A percentile compares a stretch with the other conserved stretches of the same genome.
Evolutionary conservation across 208 protist genomes (phyloP).

Genomic region (Leishmania mexicana): DNA sequence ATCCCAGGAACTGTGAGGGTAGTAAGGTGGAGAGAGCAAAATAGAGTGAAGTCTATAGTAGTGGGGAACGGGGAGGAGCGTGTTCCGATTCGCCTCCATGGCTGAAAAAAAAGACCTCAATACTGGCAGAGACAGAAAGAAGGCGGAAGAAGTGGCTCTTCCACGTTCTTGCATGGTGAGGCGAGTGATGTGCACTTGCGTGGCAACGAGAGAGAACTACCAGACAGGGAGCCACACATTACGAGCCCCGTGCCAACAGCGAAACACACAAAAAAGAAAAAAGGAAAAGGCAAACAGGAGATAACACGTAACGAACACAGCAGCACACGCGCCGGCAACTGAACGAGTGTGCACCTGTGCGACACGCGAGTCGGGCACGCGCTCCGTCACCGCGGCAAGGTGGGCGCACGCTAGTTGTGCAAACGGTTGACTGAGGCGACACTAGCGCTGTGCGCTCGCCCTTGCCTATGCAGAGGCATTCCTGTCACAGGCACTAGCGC

Average conservation of each 20-base stretch:
- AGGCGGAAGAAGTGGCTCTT: background rate
- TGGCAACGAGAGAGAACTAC: background rate
- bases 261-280: background rate
- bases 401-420: background rate
- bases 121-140: background rate
- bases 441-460: background rate
- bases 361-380: background rate
- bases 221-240: background rate
- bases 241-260: background rate
- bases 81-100: background rate
- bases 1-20: background rate
- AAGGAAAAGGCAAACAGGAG: background rate
- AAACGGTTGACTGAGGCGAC: background rate
- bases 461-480: background rate
- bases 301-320: background rate
- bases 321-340: background rate
- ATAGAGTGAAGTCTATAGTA: background rate
- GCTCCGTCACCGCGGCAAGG: background rate
- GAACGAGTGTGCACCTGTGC: background rate
- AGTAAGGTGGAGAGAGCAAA: background rate
- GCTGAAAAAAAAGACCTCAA: background rate
- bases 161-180: too few species aligned
- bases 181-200: background rate
- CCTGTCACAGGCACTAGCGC: background rate
- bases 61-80: background rate